Evolutionary conservation across 2,329 filamentous ascomycete genomes (phyloP).

Genomic region (Mollisia scopiformis): DNA sequence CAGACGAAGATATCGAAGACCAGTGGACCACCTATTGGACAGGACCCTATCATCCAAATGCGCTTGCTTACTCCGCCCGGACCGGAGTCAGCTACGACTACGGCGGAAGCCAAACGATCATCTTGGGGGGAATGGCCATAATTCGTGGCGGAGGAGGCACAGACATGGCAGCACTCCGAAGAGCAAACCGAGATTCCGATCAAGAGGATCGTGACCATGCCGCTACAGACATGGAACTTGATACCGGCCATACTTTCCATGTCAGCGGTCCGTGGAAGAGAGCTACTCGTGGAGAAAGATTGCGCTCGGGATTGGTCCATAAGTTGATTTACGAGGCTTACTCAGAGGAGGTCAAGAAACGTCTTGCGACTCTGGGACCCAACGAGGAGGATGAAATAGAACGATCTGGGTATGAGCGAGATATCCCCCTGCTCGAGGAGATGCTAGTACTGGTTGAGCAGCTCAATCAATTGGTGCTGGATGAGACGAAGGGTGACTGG

Average conservation of each 20-base stretch:
- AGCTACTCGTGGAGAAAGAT: not conserved
- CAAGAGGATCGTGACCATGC: not conserved
- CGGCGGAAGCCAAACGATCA: not conserved
- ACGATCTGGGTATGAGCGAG: too few relatives aligned
- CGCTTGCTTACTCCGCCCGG: not conserved
- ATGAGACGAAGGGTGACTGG: too few relatives aligned
- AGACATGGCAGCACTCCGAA: not conserved
- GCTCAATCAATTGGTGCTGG: too few relatives aligned
- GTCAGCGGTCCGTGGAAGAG: not conserved
- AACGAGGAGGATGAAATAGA: too few relatives aligned
- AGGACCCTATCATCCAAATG: not conserved
- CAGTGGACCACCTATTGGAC: not conserved
- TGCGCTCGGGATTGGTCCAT: not conserved
- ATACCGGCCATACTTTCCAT: not conserved
- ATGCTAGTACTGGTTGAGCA: too few relatives aligned
- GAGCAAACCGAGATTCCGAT: not conserved
- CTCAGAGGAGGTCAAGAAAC: not conserved
- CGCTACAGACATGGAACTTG: too few relatives aligned
- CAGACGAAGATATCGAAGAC: not conserved
- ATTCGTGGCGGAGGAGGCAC: not conserved
- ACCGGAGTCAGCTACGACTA: not conserved
- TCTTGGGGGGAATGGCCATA: not conserved
- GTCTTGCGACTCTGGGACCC: too few relatives aligned
- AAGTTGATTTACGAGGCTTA: not conserved
- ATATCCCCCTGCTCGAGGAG: too few relatives aligned